Evolutionary conservation across 2,329 filamentous ascomycete genomes (phyloP), one percentile per base, ranked within the genome.

Genomic region (Fusarium secorum): DNA sequence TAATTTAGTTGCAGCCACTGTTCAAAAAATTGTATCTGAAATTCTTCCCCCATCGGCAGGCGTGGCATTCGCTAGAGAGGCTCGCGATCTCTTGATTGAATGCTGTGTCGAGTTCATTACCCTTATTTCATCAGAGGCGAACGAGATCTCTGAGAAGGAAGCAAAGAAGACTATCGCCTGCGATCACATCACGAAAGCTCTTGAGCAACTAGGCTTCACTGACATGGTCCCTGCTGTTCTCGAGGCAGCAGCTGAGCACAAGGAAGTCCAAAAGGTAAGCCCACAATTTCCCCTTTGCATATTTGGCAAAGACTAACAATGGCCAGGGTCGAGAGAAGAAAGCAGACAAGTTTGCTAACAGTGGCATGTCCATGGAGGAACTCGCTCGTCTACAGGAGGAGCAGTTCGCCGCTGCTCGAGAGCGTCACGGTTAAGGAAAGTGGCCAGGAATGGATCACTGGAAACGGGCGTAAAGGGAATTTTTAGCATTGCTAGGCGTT

Each of bases 61-160:
- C 54, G 88, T 97, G 68, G 91, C 93, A 4, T 98, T 98, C 79
- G 93, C 95, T 45, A 98, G 97, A 80, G 96, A 99, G 77, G 95
- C 95, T 17, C 91, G 96, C 66, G 96, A 99, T 78, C 87, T 98
- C 5, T 87, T 99, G 56, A 99, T 99, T 77, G 96, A 98, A 84
- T 98, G 96, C 84, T 99, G 96, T 78, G 95, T 99, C 77, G 96
- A 99, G 81, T 99, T 99, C 81, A 98, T 99, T 81, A 98, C 96
- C 22, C 89, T 99, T 77, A 93, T 99, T 75, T 98, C 95, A n/a
- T 97, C 94, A 51, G 95, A 99, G 84, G 96, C 96, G 69, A 99
- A 99, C 82, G 96, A 99, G 77, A 99, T 99, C 72, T 97, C 95
- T 17, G 96, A 99, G 81, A 97, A 97, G 82, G 96, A 99, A 78